These are phyloP conservation scores for Cyclotella cryptica DNA, from an alignment of 108 stramenopile species.

Conservation along the genomic window DNA sequence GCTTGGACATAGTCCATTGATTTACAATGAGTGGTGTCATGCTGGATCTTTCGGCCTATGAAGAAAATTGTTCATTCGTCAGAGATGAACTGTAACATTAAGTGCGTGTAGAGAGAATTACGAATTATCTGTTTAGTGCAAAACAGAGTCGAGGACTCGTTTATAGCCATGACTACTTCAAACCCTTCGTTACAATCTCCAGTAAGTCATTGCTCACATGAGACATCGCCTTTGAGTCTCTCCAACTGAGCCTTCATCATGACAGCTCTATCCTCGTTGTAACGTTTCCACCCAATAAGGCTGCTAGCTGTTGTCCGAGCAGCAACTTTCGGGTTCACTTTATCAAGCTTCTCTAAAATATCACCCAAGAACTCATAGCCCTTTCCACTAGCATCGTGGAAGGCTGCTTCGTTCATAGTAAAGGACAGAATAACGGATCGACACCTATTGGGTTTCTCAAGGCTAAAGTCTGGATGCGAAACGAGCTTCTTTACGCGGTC, in stretches of 20 bases:
- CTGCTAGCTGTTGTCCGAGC: conserved; percentile 72
- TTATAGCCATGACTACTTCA: conserved; percentile 39
- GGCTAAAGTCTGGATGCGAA: conserved; percentile 73
- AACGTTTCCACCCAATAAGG: conserved; percentile 87
- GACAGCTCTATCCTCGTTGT: conserved; percentile 69
- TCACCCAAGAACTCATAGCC: conserved; percentile 87
- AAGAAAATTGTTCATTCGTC: no score
- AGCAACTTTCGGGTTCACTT: conserved; percentile 92
- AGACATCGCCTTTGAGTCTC: conserved; percentile 66
- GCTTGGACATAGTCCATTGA: no score
- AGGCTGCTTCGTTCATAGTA: conserved; percentile 62
- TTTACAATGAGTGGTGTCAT: no score
- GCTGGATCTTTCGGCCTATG: no score
- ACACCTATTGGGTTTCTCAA: conserved; percentile 82
- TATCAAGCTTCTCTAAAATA: conserved; percentile 79
- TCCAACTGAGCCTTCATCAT: conserved; percentile 85
- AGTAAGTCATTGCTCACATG: conserved; percentile 81
- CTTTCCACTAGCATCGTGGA: conserved; percentile 79
- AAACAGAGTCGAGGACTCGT: no score
- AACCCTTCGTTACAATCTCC: conserved; percentile 80
- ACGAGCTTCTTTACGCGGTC: conserved; percentile 47
- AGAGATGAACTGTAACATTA: no score
- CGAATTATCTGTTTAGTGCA: no score
- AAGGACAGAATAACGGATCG: conserved; percentile 73
- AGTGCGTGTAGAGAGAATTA: no score